These are phyloP conservation scores for Trichosporon sp. DNA, from an alignment of 1,284 basidiomycete genomes.

Conservation along the genomic window DNA sequence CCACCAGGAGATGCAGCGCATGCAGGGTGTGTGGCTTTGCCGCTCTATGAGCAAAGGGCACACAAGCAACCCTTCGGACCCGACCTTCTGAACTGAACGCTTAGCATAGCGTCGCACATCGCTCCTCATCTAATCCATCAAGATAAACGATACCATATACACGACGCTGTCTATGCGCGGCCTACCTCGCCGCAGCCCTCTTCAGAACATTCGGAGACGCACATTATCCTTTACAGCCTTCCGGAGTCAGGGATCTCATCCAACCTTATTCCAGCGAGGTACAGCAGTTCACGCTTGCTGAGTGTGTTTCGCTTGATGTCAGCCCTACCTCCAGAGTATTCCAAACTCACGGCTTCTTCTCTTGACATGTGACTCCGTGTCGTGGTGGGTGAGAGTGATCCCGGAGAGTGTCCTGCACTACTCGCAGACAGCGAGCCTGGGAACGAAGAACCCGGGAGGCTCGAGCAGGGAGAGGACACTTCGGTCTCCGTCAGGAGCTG, in stretches of 20 bases:
- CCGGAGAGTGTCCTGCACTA: not conserved
- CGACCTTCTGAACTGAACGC: not conserved
- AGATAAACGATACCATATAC: not conserved
- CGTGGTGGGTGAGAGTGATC: not conserved
- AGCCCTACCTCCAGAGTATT: not conserved
- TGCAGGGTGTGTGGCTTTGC: not conserved
- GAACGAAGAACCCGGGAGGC: not conserved
- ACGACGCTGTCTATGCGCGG: not conserved
- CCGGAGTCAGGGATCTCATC: not conserved
- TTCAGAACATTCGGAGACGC: not conserved
- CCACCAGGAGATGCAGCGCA: not conserved
- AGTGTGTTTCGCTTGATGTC: not conserved
- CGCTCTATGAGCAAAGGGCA: not conserved
- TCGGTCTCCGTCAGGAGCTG: not conserved
- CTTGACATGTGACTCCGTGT: not conserved
- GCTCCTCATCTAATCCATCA: not conserved
- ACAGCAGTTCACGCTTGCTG: not conserved
- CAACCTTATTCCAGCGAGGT: not conserved
- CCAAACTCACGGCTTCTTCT: not conserved
- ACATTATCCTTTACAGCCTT: not conserved
- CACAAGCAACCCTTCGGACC: not conserved
- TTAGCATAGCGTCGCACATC: not conserved
- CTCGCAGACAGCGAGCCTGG: not conserved
- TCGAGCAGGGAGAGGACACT: not conserved
- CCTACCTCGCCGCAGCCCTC: not conserved